Percentiles rank a stretch among this genome's conserved stretches.
phyloP scores from a whole-genome alignment of 192 early-diverging fungal species.

The Polychytrium aggregatum region DNA sequence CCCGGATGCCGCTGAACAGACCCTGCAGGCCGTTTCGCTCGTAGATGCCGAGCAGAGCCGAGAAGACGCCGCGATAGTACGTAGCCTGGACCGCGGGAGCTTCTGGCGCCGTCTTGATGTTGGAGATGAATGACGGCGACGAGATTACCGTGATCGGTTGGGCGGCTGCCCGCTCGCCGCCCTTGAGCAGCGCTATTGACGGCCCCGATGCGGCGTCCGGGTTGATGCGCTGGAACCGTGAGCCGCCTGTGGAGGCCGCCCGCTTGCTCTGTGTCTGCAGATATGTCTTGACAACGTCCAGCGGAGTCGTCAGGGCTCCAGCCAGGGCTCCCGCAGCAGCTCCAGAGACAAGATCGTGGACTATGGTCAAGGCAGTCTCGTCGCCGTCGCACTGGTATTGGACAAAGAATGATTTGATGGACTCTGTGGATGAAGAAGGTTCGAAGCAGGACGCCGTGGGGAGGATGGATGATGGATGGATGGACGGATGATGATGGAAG shows the following conservation, averaged over 20 bases:
- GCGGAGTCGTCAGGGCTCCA: constrained; percentile 23
- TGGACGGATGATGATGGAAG: constrained; percentile 2
- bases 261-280: constrained; percentile 23
- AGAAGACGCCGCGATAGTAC: constrained; percentile 16
- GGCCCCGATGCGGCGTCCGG: not conserved
- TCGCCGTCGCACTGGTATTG: not conserved
- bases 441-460: not conserved
- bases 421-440: constrained; percentile 6
- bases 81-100: not conserved
- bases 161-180: not conserved
- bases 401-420: constrained; percentile 7
- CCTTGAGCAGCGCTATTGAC: not conserved
- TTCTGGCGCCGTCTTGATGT: too few species aligned
- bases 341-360: constrained; percentile 17
- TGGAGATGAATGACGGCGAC: too few species aligned
- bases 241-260: not conserved
- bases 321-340: constrained; percentile 16
- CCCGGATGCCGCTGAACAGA: constrained; percentile 68
- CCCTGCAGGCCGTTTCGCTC: constrained; percentile 28
- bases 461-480: not conserved
- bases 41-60: constrained; percentile 17
- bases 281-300: constrained; percentile 30
- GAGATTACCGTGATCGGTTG: too few species aligned
- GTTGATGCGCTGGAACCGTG: not conserved
- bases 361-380: not conserved